Conservation (phyloP, 768 basidiomycete genomes). For the Leccinellum luteum region DNA sequence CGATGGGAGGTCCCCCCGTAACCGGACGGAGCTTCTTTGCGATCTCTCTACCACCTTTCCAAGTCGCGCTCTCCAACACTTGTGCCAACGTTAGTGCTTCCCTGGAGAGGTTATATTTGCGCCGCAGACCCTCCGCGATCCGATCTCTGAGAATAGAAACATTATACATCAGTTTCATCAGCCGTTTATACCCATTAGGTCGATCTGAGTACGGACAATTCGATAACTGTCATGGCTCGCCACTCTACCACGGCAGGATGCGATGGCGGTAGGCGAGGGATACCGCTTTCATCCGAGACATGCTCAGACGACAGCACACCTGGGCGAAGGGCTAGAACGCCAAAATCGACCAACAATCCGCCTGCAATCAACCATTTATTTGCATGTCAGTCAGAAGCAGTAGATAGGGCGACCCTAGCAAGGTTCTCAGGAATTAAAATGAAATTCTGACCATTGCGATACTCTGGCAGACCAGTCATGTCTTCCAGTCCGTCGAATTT, state of each 20-base stretch:
- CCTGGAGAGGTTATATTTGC: constrained; percentile 47
- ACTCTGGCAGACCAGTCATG: constrained; percentile 93
- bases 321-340: constrained; percentile 68
- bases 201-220: constrained; percentile 56
- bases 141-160: constrained; percentile 63
- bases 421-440: background rate
- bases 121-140: constrained; percentile 67
- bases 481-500: constrained; percentile 75
- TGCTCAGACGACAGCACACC: constrained; percentile 50
- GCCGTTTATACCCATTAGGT: background rate
- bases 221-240: constrained; percentile 93
- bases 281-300: constrained; percentile 32
- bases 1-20: constrained; percentile 81
- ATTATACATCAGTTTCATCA: constrained; percentile 2
- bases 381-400: background rate
- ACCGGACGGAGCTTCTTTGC: constrained; percentile 73
- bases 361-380: constrained; percentile 42
- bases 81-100: constrained; percentile 75
- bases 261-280: constrained; percentile 67
- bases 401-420: background rate
- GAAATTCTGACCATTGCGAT: constrained; percentile 66
- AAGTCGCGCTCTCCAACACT: constrained; percentile 91
- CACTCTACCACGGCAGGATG: constrained; percentile 95
- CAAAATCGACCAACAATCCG: constrained; percentile 83
- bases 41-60: constrained; percentile 95